These are phyloP conservation scores for Prunus dulcis DNA, from an alignment of 306 rosid genomes.

Conservation along the genomic window DNA sequence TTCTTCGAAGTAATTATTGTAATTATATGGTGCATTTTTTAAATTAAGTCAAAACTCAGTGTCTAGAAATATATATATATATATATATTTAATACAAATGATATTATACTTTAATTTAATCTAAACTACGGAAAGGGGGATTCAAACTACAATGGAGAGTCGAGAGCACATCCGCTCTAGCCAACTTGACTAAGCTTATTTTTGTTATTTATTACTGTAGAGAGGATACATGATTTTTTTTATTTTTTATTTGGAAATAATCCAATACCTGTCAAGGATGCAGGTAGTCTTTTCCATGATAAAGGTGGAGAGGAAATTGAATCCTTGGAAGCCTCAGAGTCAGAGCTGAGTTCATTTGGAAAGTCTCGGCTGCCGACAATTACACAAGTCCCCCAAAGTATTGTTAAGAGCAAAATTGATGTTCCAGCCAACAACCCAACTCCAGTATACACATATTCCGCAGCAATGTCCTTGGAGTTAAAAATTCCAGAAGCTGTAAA, in stretches of 20 bases:
- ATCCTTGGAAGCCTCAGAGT: not conserved
- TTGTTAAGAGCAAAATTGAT: conserved; percentile 10
- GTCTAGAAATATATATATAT: no score
- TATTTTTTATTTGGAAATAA: no score
- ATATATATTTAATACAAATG: no score
- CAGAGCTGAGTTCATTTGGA: not conserved
- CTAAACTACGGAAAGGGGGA: no score
- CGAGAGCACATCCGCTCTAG: no score
- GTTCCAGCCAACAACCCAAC: conserved; percentile 20
- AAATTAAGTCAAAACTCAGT: no score
- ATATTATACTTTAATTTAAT: no score
- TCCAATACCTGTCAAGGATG: not conserved
- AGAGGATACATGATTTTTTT: no score
- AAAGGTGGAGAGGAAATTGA: not conserved
- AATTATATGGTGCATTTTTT: no score
- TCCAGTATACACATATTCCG: conserved; percentile 15
- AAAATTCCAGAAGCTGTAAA: conserved; percentile 14
- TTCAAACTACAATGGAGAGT: no score
- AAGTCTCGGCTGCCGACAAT: conserved; percentile 8
- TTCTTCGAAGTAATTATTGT: not conserved
- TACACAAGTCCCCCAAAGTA: conserved; percentile 17
- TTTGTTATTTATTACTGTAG: no score
- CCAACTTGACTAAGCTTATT: no score
- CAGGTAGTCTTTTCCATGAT: conserved; percentile 4
- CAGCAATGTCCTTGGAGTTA: conserved; percentile 13